These are phyloP conservation scores for Trypethelium eluteriae DNA, from an alignment of 495 filamentous ascomycete genomes.

Conservation along the genomic window DNA sequence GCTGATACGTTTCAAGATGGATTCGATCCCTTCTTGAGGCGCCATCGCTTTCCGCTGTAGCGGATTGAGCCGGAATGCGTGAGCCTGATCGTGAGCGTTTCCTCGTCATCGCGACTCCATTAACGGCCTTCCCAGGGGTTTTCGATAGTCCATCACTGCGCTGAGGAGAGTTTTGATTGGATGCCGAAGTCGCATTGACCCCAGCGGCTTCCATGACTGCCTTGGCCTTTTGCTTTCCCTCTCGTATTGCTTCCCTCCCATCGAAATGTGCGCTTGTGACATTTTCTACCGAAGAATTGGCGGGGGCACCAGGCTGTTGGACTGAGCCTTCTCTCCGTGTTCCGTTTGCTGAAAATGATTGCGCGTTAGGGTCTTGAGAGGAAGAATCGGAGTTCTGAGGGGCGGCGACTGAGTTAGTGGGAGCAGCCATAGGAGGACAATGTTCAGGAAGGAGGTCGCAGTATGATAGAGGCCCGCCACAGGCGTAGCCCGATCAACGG, in stretches of 20 bases:
- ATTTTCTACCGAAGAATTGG: background rate
- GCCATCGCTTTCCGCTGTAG: constrained; percentile 35
- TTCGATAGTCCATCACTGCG: background rate
- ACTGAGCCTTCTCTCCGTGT: background rate
- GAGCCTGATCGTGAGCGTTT: constrained; percentile 58
- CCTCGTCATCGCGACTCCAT: constrained; percentile 42
- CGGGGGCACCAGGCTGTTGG: constrained; percentile 7
- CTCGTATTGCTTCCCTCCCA: constrained; percentile 39
- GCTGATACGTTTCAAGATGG: constrained; percentile 66
- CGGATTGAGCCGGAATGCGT: constrained; percentile 30
- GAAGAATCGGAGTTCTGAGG: background rate
- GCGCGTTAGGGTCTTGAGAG: constrained; percentile 2
- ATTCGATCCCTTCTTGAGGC: constrained; percentile 27
- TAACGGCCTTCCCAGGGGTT: constrained; percentile 22
- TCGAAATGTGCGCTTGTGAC: constrained; percentile 15
- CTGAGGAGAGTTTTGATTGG: constrained; percentile 16
- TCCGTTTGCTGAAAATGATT: background rate
- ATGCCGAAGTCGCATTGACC: constrained; percentile 21
- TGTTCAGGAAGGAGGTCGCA: background rate
- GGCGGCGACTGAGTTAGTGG: background rate
- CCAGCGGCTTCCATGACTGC: constrained; percentile 49
- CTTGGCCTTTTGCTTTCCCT: constrained; percentile 54
- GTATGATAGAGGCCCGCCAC: background rate
- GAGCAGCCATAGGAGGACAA: background rate
- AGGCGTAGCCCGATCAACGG: background rate